Evolutionary conservation across 2,329 filamentous ascomycete genomes (phyloP), one percentile per base, ranked within the genome.

Genomic region (Immersiporthe knoxdaviesiana): DNA sequence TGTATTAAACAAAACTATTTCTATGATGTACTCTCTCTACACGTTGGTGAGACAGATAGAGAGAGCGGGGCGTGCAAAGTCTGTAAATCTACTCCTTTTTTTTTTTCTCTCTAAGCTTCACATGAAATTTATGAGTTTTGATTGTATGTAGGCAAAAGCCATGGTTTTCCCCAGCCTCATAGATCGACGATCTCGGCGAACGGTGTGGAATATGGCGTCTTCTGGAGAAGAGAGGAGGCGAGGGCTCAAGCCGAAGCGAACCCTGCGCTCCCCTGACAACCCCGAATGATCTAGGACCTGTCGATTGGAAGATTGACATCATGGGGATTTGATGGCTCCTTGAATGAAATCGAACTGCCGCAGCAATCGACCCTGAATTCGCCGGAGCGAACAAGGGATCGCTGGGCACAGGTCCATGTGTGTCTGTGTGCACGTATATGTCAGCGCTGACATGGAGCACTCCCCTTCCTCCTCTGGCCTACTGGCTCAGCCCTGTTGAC

Each of bases 151-250:
- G 89, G 85, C 85, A 81, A 69, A 67, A 73, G 85, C 87, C 88
- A 95, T 94, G 92, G 91, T 95, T 95, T 88, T 90, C 92, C 92
- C 90, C 88, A 91, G 90, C 92, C 88, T 95, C 92, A 97, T 83
- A 75, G 87, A 90, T 91, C 93, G 85, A 97, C 90, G 93, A 91
- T 89, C 92, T 96, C 87, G 89, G 92, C 88, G 89, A 94, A 93
- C 88, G 89, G 90, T 82, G 85, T 90, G 92, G 92, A 95, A 95
- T 95, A 94, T 94, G 89, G 90, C 88, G 88, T 87, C 90, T 85
- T 84, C 84, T 47, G 82, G 82, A 82, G 79, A 79, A 74, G 74
- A 82, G 79, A 82, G 83, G 82, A 83, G 84, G 14, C 4, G 87
- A 85, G 86, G 88, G 87, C 88, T 93, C 90, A 91, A 90, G 83